These are phyloP conservation scores for Daedalea quercina DNA, from an alignment of 768 basidiomycete genomes.

Conservation along the genomic window DNA sequence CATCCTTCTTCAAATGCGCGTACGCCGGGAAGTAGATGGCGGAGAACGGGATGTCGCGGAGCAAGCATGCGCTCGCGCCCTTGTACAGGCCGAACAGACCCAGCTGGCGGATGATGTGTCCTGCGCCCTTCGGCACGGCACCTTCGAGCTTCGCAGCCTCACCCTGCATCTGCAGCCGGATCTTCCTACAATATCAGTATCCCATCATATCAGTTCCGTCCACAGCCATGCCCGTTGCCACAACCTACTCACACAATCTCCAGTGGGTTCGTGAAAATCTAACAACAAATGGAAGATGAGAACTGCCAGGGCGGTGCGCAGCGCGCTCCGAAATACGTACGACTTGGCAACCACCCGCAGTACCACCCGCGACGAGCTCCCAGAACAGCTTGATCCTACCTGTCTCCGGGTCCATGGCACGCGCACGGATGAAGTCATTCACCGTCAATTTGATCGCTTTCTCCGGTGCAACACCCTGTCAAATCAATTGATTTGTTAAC, in stretches of 20 bases:
- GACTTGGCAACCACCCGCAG: slow-evolving; percentile 96
- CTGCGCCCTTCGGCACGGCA: slow-evolving; percentile 73
- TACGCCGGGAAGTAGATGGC: slow-evolving; percentile 90
- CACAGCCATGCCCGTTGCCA: background rate
- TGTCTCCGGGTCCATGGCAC: slow-evolving; percentile 90
- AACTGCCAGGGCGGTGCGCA: background rate
- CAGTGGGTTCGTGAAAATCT: slow-evolving; percentile 97
- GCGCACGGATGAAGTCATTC: slow-evolving; percentile 82
- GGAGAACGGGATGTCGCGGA: slow-evolving; percentile 96
- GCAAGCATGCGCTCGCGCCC: slow-evolving; percentile 87
- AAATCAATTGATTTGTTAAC: background rate
- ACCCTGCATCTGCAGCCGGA: slow-evolving; percentile 91
- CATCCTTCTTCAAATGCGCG: slow-evolving; percentile 83
- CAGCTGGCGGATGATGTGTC: slow-evolving; percentile 89
- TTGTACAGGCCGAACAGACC: slow-evolving; percentile 91
- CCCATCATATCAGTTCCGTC: background rate
- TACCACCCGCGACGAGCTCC: slow-evolving; percentile 89
- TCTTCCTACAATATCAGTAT: slow-evolving; percentile 51
- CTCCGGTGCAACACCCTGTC: slow-evolving; percentile 88
- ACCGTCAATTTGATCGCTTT: slow-evolving; percentile 98
- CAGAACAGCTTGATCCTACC: slow-evolving; percentile 87
- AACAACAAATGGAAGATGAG: slow-evolving; percentile 6
- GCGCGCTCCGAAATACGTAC: slow-evolving; percentile 41
- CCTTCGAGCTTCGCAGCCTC: slow-evolving; percentile 88
- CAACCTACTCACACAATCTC: slow-evolving; percentile 75